Evolutionary conservation across 805 yeast genomes (phyloP), one percentile per base, ranked within the genome.

Genomic region (Metschnikowia koreensis): DNA sequence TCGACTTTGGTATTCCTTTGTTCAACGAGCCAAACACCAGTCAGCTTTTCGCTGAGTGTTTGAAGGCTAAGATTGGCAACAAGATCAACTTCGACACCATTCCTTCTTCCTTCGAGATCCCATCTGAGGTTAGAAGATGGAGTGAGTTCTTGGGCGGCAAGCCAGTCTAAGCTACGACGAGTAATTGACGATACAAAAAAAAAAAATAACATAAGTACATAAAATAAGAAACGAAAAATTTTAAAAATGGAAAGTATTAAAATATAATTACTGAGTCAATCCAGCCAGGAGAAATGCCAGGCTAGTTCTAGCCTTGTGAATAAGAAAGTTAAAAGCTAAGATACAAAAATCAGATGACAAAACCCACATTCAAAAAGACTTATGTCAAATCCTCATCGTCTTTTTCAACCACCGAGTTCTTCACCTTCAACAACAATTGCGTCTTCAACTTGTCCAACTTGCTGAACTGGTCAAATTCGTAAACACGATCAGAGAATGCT

Each of bases 11-110:
- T 54, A 86, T 93, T 65, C 97, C 99, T 41, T 78, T 94, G 67
- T 93, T 94, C 79, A 94, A 93, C 68, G 99, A 94, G 76, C 97
- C 98, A 58, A 84, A 90, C 68, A 96, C 99, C 22, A 87, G 97
- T 1, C 67, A 84, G 62, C 74, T 94, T 61, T 94, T 94, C 71
- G 91, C 97, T 22, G 75, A 83, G 66, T 89, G 96, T 58, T 77
- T 94, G 74, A 82, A 82, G 59, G 82, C 73, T 50, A 90, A 91
- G 65, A 77, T 88, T 60, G 77, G 76, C 36, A 73, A 75, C 60
- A 79, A 80, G 63, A 71, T 83, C 47, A 70, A 74, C n/a, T 81
- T 82, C 48, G 78, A 76, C 52, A 54, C 47, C 8, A 48, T 58
- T 31, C 68, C 69, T 0, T 73, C 73, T 34, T 69, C 70, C 48